These are phyloP conservation scores for Apiospora phragmitis DNA, from an alignment of 2,329 filamentous ascomycete genomes.

Conservation along the genomic window DNA sequence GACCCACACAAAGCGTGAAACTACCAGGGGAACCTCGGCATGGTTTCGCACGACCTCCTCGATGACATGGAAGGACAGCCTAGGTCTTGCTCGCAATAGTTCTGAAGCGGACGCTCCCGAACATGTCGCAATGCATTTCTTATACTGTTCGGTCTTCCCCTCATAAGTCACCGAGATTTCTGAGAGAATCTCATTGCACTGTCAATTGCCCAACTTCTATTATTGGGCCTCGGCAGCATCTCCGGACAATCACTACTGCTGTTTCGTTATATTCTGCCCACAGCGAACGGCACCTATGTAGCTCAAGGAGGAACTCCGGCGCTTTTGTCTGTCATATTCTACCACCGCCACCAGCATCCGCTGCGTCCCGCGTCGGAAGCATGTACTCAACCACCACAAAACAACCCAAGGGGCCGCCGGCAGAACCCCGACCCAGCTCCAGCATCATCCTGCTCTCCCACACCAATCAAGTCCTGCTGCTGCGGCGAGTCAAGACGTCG, in stretches of 20 bases:
- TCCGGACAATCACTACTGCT: not conserved
- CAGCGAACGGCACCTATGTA: not conserved
- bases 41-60: not conserved
- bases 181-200: not conserved
- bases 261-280: not conserved
- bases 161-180: not conserved
- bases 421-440: conserved; percentile 39
- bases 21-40: conserved; percentile 1
- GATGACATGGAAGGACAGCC: not conserved
- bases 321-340: too few relatives aligned
- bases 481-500: conserved; percentile 82
- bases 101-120: not conserved
- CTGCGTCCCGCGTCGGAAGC: not conserved
- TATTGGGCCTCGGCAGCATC: not conserved
- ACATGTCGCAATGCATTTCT: not conserved
- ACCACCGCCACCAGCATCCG: not conserved
- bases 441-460: conserved; percentile 86
- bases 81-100: not conserved
- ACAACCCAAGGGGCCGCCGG: conserved; percentile 34
- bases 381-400: conserved; percentile 9
- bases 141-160: not conserved
- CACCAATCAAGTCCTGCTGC: conserved; percentile 80
- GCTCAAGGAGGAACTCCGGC: too few relatives aligned
- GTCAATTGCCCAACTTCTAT: not conserved
- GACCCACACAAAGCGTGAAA: not conserved